A percentile compares a stretch with the other conserved stretches of the same genome.
These are phyloP conservation scores for Mrakia hoshinonis DNA, from an alignment of 768 basidiomycete species.

Conservation along the genomic window DNA sequence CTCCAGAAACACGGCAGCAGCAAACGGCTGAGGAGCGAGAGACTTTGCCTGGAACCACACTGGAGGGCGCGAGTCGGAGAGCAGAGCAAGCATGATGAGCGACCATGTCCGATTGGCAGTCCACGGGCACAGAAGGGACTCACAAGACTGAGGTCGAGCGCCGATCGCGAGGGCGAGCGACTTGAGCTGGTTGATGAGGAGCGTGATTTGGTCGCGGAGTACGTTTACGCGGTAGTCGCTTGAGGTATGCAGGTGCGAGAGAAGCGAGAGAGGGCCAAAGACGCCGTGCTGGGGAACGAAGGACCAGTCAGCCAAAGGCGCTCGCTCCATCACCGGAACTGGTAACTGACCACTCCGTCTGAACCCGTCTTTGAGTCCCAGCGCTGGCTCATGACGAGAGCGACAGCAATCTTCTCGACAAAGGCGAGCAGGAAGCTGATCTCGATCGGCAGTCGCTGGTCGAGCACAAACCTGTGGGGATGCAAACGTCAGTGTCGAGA, in stretches of 20 bases:
- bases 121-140: not conserved
- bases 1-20: not conserved
- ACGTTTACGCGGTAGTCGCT: conserved; percentile 3
- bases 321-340: not conserved
- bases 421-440: not conserved
- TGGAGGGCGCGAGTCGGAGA: too few relatives aligned
- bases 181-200: not conserved
- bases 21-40: not conserved
- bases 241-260: not conserved
- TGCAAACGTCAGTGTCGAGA: not conserved
- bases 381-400: conserved; percentile 1
- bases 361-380: not conserved
- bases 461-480: not conserved
- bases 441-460: not conserved
- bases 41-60: not conserved
- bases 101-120: not conserved
- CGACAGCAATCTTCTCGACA: not conserved
- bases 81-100: not conserved
- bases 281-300: not conserved
- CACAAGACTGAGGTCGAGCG: not conserved
- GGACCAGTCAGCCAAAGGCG: not conserved
- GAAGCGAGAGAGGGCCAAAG: not conserved
- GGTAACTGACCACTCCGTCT: not conserved
- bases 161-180: not conserved
- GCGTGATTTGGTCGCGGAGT: not conserved